Percentiles rank a stretch among this genome's conserved stretches.
Conservation (phyloP, 1,284 basidiomycete species). For the Naganishia sp. region DNA sequence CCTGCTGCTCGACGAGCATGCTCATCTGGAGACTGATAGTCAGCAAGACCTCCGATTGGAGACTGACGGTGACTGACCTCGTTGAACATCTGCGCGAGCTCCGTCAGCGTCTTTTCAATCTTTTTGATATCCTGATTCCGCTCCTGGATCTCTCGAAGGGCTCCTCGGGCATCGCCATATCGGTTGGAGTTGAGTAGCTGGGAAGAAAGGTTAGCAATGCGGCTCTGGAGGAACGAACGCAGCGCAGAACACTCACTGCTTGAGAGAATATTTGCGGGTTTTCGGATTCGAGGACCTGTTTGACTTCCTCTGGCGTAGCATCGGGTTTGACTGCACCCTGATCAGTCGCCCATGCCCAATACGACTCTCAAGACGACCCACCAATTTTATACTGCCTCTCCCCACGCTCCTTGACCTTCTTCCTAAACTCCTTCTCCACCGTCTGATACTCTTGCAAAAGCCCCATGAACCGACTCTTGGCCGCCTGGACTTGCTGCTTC, state of each 20-base stretch:
- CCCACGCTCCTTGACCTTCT: constrained; percentile 90
- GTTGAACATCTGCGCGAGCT: constrained; percentile 83
- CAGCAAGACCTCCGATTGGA: constrained; percentile 69
- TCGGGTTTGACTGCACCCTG: constrained; percentile 75
- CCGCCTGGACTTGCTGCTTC: constrained; percentile 71
- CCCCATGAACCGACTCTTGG: constrained; percentile 55
- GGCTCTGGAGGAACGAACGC: not conserved
- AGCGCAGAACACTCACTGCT: constrained; percentile 62
- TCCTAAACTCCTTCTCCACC: constrained; percentile 88
- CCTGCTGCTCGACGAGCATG: constrained; percentile 74
- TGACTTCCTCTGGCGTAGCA: constrained; percentile 79
- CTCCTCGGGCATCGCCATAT: constrained; percentile 79
- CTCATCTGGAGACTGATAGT: constrained; percentile 62
- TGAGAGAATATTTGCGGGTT: constrained; percentile 83
- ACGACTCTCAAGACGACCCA: constrained; percentile 48
- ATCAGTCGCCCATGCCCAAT: not conserved
- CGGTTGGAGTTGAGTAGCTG: constrained; percentile 79
- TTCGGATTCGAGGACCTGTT: constrained; percentile 72
- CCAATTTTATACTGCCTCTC: constrained; percentile 96
- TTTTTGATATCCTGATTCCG: constrained; percentile 83
- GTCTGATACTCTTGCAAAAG: constrained; percentile 66
- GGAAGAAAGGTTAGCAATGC: not conserved
- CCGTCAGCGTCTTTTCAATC: constrained; percentile 83
- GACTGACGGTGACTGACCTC: constrained; percentile 64
- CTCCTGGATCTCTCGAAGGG: constrained; percentile 86